phyloP scores from a whole-genome alignment of 2,329 filamentous ascomycete species.

The Penicillium sp. region DNA sequence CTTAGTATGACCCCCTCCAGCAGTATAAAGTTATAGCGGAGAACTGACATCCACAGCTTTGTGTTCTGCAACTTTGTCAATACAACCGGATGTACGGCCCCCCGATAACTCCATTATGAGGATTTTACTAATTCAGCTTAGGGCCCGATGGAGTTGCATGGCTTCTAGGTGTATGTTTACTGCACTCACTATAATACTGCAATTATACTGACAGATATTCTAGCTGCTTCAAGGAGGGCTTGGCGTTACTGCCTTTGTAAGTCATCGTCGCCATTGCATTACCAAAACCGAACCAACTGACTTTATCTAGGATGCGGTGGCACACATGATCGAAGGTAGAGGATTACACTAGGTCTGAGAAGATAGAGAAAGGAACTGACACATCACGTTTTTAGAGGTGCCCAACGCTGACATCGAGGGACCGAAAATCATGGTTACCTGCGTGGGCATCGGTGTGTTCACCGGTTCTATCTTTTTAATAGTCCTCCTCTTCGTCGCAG shows the following conservation, averaged over 20 bases:
- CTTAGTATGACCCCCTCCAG: constrained; percentile 44
- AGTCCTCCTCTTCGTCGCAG: constrained; percentile 63
- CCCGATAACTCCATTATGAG: neutral
- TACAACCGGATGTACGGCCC: constrained; percentile 55
- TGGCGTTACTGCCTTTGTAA: constrained; percentile 53
- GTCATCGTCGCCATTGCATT: constrained; percentile 4
- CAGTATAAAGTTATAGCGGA: too few relatives aligned
- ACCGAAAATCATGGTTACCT: constrained; percentile 65
- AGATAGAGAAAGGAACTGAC: neutral
- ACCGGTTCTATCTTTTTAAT: constrained; percentile 64
- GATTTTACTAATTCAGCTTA: constrained; percentile 16
- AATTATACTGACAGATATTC: constrained; percentile 12
- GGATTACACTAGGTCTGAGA: neutral
- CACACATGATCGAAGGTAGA: constrained; percentile 52
- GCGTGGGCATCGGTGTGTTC: constrained; percentile 61
- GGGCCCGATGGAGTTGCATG: constrained; percentile 61
- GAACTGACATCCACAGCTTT: constrained; percentile 24
- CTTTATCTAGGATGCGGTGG: constrained; percentile 33
- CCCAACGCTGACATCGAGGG: constrained; percentile 52
- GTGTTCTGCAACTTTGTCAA: constrained; percentile 68
- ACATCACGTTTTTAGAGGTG: constrained; percentile 30
- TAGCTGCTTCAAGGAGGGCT: constrained; percentile 50
- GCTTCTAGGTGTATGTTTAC: constrained; percentile 37
- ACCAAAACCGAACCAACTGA: constrained; percentile 1
- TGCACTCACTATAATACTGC: neutral